phyloP scores from a whole-genome alignment of 2,329 filamentous ascomycete species.

The Fusarium pseudoanthophilum region DNA sequence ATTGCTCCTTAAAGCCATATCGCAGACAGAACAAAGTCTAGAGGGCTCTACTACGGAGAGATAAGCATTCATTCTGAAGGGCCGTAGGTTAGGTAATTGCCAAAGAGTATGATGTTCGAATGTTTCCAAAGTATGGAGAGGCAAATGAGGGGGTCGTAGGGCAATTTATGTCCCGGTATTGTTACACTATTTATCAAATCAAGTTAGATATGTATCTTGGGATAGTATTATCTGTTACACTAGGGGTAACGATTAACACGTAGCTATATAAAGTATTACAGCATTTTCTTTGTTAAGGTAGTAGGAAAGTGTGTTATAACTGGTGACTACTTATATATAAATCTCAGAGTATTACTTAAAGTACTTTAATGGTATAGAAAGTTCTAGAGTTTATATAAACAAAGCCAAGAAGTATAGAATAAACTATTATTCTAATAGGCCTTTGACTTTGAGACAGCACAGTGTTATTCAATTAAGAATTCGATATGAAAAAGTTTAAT shows the following conservation, averaged over 20 bases:
- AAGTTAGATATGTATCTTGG: neutral
- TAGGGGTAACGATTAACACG: neutral
- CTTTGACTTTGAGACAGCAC: neutral
- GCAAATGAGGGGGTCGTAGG: neutral
- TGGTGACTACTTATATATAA: too few species aligned
- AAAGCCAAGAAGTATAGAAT: too few species aligned
- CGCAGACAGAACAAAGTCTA: neutral
- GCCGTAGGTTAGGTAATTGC: fast-evolving
- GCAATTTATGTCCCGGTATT: neutral
- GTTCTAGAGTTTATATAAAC: too few species aligned
- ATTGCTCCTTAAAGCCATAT: neutral
- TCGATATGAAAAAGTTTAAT: neutral
- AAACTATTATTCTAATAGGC: too few species aligned
- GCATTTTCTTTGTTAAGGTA: too few species aligned
- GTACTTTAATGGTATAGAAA: too few species aligned
- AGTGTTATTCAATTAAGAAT: neutral
- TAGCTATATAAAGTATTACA: neutral
- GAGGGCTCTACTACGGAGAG: neutral
- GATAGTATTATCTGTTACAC: neutral
- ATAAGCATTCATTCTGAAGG: neutral
- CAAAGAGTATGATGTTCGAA: neutral
- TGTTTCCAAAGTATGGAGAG: neutral
- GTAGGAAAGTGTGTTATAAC: too few species aligned
- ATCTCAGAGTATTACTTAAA: too few species aligned
- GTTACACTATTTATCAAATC: neutral